Conservation (phyloP, 2,329 filamentous ascomycete genomes). For the Hymenoscyphus scutula region DNA sequence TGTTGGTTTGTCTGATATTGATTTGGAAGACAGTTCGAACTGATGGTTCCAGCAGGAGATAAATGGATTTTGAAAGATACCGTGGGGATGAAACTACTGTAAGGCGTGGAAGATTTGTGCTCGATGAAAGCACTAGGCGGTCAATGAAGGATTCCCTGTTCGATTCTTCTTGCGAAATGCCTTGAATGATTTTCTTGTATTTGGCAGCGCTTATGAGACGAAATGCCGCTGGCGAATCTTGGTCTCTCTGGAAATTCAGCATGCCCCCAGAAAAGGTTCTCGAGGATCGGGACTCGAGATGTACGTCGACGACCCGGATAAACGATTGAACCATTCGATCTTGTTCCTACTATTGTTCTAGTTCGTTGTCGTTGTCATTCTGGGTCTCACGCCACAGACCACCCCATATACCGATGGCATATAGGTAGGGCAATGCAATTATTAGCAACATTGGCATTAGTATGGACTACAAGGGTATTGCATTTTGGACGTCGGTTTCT, state of each 20-base stretch:
- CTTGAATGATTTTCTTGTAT: not conserved
- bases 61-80: not conserved
- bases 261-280: no score
- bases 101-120: not conserved
- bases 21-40: not conserved
- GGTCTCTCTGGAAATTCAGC: not conserved
- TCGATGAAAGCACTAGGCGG: not conserved
- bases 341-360: not conserved
- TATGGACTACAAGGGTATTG: not conserved
- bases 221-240: not conserved
- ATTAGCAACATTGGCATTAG: not conserved
- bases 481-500: not conserved
- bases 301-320: not conserved
- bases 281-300: not conserved
- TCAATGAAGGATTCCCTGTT: no score
- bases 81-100: not conserved
- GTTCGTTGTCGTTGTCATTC: not conserved
- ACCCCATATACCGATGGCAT: not conserved
- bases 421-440: not conserved
- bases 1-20: not conserved
- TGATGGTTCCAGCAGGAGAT: not conserved
- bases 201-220: no score
- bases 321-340: not conserved
- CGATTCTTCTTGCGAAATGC: no score
- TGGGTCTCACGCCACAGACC: not conserved